phyloP scores from a whole-genome alignment of 331 rosid species.

The Pyrus hybrid region DNA sequence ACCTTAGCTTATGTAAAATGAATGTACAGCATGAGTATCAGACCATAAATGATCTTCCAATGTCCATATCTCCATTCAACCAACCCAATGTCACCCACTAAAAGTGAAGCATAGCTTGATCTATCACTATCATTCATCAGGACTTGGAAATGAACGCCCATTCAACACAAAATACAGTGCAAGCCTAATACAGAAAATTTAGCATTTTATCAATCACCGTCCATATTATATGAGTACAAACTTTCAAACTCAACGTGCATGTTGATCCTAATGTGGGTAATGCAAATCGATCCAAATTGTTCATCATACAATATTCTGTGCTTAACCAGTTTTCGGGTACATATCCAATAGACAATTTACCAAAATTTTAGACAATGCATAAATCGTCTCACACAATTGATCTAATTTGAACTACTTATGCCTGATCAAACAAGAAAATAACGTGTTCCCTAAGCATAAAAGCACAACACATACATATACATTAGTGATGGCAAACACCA shows the following conservation, averaged over 20 bases:
- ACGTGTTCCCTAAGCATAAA: not conserved
- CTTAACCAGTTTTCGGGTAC: not conserved
- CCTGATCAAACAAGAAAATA: slow-evolving; percentile 13
- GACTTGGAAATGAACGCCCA: not conserved
- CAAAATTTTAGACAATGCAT: not conserved
- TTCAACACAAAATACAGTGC: not conserved
- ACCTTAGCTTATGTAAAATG: not conserved
- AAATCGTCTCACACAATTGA: not conserved
- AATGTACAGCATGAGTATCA: not conserved
- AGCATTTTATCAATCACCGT: too few relatives aligned
- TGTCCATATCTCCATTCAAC: not conserved
- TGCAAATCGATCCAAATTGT: not conserved
- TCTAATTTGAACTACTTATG: not conserved
- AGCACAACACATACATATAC: not conserved
- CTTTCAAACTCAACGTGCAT: not conserved
- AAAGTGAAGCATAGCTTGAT: not conserved
- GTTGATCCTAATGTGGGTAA: not conserved
- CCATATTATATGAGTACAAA: not conserved
- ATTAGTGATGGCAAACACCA: not conserved
- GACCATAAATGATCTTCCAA: not conserved
- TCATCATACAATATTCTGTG: not conserved
- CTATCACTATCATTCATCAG: not conserved
- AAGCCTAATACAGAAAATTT: not conserved
- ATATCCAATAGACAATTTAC: not conserved
- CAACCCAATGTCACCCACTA: not conserved